Base-by-base conservation (phyloP, 228 moss, liverwort and hornwort genomes). In the Sphagnum magellanicum region DNA sequence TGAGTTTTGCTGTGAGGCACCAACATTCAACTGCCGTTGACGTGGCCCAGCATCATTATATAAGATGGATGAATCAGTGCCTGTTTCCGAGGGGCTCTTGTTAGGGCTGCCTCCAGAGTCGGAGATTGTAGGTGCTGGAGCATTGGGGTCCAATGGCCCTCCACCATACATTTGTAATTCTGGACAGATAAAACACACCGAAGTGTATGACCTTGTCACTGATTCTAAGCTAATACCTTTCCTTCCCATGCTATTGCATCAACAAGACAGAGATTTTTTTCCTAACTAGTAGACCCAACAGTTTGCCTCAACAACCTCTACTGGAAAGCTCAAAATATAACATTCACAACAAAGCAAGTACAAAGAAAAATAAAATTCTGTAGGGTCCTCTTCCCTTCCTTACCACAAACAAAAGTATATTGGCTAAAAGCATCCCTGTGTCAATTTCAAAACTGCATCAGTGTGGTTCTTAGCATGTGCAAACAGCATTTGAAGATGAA, bases 101-200 rank as follows among this genome's bases (percentile, higher is more conserved):
- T 82, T 78, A 72, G 78, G 73, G 32, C 78, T 79, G 32, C 83
- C 81, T 69, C 89, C 89, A 69, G 78, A 81, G 67, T 90, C 92
- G 65, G 82, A 76, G 68, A 81, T 66, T 70, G 83, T 67, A 13
- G 83, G 80, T 49, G 78, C 81, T 61, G 80, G 70, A 75, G 68
- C 76, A 64, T 73, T 84, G 53, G 90, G 49, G 83, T 98, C 91
- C 64, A 88, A 55, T 63, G 81, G 82, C 77, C 87, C 91, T 71
- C 89, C 97, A 51, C 87, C 90, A 59, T 76, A 92, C 49, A 85
- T 88, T 77, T 94, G 94, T 78, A 98, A 77, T 75, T 98, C 98
- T 93, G 88, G 63, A 72, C 17, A 67, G 58, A 72, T 69, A 75
- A 55, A 4, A 32, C 53, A 70, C 55, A 12, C 53, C 13, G 50